Percentiles rank a stretch among this genome's conserved stretches.
Conservation (phyloP, 192 early-diverging fungal species). For the Haplosporangium gracile region DNA sequence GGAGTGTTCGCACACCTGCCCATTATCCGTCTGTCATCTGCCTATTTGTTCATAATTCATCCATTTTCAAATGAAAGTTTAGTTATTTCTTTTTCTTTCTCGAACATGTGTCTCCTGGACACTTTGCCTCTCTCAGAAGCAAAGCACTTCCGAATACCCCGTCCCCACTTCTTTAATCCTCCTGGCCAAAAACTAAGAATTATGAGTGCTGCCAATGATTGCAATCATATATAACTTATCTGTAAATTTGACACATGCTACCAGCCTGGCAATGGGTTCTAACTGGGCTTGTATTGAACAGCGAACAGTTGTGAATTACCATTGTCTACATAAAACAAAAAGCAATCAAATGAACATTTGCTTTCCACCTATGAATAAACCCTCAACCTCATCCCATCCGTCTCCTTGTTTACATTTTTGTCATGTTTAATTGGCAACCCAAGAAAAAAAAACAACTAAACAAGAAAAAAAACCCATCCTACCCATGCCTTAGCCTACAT, state of each 20-base stretch:
- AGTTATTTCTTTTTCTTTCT: background rate
- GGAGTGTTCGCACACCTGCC: background rate
- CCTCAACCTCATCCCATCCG: too few species aligned
- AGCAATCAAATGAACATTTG: too few species aligned
- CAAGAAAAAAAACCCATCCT: background rate
- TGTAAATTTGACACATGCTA: background rate
- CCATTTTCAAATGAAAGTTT: background rate
- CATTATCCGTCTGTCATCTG: background rate
- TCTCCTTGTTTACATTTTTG: too few species aligned
- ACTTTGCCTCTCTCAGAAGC: background rate
- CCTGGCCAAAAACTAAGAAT: background rate
- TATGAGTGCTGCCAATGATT: too few species aligned
- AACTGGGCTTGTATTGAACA: background rate
- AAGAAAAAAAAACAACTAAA: background rate
- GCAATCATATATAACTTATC: background rate
- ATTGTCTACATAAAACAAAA: too few species aligned
- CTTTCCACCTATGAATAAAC: too few species aligned
- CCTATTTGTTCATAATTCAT: slow-evolving; percentile 3
- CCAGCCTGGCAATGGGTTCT: background rate
- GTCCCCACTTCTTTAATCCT: background rate
- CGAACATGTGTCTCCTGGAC: background rate
- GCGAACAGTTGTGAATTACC: too few species aligned
- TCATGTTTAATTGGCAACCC: too few species aligned
- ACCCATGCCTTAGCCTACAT: background rate
- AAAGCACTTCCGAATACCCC: background rate